Evolutionary conservation across 2,329 filamentous ascomycete species (phyloP), one percentile per base, ranked within the genome.

Genomic region (Nakataea oryzae): DNA sequence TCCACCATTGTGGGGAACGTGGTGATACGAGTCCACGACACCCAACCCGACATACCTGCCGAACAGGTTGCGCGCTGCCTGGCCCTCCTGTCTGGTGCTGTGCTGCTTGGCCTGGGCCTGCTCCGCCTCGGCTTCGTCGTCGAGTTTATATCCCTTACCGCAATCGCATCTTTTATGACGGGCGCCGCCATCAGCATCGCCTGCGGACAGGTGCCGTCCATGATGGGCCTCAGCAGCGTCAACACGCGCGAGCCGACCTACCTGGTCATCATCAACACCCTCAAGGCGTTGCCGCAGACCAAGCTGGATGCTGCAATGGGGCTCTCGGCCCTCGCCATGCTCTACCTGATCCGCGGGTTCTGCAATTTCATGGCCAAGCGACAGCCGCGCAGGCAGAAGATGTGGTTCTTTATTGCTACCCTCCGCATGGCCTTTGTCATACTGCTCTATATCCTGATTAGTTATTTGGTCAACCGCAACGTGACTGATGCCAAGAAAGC

Each of bases 361-460:
- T 91, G 88, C 75, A 81, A 78, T 59, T 79, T 73, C 61, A 80
- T 86, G 71, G 87, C 86, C 24, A 80, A 78, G 69, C 83, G 81
- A 63, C 78, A 86, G 62, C 89, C 90, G 0, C 70, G 76, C 7
- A 78, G 77, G 58, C 81, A 81, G 63, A 88, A 88, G 72, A 69
- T 83, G 6, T 91, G 86, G 81, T 89, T 90, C 69, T 91, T 90
- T 72, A 71, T 85, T 47, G 87, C 85, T n/a, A 92, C 90, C 0
- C 77, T 93, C 8, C 83, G 90, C 13, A 86, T 90, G 30, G 88
- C 85, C 0, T 90, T 93, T 68, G 85, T 90, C 62, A 89, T 93
- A 32, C 74, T 97, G 41, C 78, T 97, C 3, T 97, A 95, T 76
- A 96, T 92, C 41, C 78, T 96, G 76, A 87, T 97, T 71, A 93